Conservation (phyloP, 2,329 filamentous ascomycete genomes). For the Exophiala aquamarina region DNA sequence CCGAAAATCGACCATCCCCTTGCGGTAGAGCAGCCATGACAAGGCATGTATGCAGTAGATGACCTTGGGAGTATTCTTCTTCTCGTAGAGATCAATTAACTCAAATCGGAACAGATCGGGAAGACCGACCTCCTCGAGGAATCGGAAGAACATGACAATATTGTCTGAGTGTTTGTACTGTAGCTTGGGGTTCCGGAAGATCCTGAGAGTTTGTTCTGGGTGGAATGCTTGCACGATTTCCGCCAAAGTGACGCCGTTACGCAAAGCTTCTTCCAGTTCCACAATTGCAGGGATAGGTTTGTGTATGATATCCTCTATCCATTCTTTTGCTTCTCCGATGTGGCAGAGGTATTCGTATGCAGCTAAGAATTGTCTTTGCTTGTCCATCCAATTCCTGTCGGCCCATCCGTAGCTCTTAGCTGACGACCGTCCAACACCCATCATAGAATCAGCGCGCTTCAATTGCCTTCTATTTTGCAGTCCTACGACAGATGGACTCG, state of each 20-base stretch:
- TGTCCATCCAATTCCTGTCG: constrained; percentile 96
- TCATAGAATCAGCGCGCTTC: constrained; percentile 64
- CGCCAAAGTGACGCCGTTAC: constrained; percentile 90
- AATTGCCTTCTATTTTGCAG: constrained; percentile 79
- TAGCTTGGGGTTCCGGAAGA: constrained; percentile 80
- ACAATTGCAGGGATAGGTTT: constrained; percentile 87
- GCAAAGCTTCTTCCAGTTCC: constrained; percentile 85
- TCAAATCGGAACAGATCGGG: constrained; percentile 97
- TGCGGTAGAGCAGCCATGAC: constrained; percentile 94
- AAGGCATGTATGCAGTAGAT: constrained; percentile 98
- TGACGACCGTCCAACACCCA: constrained; percentile 49
- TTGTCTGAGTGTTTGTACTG: constrained; percentile 98
- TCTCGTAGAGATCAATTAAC: constrained; percentile 95
- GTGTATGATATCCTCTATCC: constrained; percentile 92
- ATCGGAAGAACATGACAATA: constrained; percentile 92
- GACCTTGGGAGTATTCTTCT: constrained; percentile 99
- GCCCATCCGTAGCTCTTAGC: constrained; percentile 68
- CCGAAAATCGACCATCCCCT: constrained; percentile 90
- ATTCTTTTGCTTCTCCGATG: constrained; percentile 97
- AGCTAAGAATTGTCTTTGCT: constrained; percentile 91
- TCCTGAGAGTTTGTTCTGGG: constrained; percentile 71
- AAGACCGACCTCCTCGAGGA: constrained; percentile 85
- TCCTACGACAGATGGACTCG: constrained; percentile 82
- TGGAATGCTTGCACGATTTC: constrained; percentile 90
- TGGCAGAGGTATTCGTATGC: constrained; percentile 99